Base-by-base conservation (phyloP, 2,329 filamentous ascomycete species). In the Fusarium scirpi region DNA sequence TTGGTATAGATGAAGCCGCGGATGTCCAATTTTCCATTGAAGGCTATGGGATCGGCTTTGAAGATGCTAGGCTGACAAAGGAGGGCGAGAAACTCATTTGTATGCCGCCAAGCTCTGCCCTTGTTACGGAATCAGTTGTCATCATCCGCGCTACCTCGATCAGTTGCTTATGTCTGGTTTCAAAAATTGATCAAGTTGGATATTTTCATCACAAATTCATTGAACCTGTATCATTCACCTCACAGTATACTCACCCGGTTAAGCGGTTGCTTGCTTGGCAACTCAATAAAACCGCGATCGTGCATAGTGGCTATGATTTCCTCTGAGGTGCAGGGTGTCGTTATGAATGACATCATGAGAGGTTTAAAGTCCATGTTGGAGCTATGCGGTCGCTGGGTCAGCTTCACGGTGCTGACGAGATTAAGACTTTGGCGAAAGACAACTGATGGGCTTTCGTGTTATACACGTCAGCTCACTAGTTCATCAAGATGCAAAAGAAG, bases 291-390 rank as follows among this genome's bases (percentile, higher is more conserved):
- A 87, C 87, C 46, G 79, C 81, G 6, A 85, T 83, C 1, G 86
- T 88, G 57, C 86, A 89, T 74, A 87, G 85, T 63, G 87, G 87
- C 9, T 89, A 86, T 73, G 85, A 88, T 54, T 88, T 88, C 68
- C 81, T 87, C 18, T 72, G 60, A 64, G 81, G 80, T 60, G 81
- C 74, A 57, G 86, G 86, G 1, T 79, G 78, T 67, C 83, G 82
- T 74, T 87, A 89, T 76, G 87, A 89, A 76, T 75, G 83, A 30
- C 87, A 89, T 70, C 87, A 89, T 76, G 85, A 88, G 79, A 82
- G 82, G 67, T 88, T 88, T 69, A 82, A 83, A 59, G 77, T 87
- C 16, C 83, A 88, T 67, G 89, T 84, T 76, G 86, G 86, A 2
- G 83, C 81, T 0, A 78, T 87, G 66, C 85, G 85, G 3, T 70